Base-by-base conservation (phyloP, 108 stramenopile genomes). In the Nitzschia sp. region DNA sequence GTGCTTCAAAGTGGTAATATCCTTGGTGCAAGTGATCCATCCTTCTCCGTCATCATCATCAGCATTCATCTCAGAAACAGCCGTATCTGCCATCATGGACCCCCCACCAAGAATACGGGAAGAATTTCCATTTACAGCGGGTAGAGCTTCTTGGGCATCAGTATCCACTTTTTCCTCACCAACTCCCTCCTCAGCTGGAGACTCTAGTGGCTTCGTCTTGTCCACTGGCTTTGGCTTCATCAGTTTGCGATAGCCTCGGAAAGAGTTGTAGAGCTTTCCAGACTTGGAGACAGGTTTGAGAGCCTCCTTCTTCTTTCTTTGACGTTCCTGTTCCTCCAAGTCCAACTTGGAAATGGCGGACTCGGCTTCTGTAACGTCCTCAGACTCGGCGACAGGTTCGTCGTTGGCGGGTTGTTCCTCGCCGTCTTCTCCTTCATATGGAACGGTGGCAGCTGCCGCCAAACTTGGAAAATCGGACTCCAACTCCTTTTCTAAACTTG, bases 1-100 rank as follows among this genome's bases (percentile, higher is more conserved):
- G 39, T 60, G 61, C 71, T 87, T 84, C 63, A 92, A 72, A 9
- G 63, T 61, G 38, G 62, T 55, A 63, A 93, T 90, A 48, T 93
- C 91, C 3, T 67, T 62, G 10, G 84, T 65, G 48, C 63, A 86
- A 15, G 92, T 90, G 34, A 95, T 83, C 94, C 94, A 95, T 51
- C 94, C 94, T 71, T 91, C 88, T 15, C 94, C 94, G 58, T 95
- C 93, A 65, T 95, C 94, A 41, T 88, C 86, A 68, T 79, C 84
- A 54, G 83, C 85, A 48, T 60, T 70, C 54, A 80, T 78, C 48
- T 86, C 71, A 54, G 75, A 76, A 20, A 51, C 67, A 34, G 71
- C 55, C 0, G 76, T 43, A 10, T 22, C 17, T 22, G 51, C 53
- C 10, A 81, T 62, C 3, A 51, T 53, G 10, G 57, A 65, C 0